These are phyloP conservation scores for Theobroma cacao DNA, from an alignment of 345 rosid genomes.

Conservation along the genomic window DNA sequence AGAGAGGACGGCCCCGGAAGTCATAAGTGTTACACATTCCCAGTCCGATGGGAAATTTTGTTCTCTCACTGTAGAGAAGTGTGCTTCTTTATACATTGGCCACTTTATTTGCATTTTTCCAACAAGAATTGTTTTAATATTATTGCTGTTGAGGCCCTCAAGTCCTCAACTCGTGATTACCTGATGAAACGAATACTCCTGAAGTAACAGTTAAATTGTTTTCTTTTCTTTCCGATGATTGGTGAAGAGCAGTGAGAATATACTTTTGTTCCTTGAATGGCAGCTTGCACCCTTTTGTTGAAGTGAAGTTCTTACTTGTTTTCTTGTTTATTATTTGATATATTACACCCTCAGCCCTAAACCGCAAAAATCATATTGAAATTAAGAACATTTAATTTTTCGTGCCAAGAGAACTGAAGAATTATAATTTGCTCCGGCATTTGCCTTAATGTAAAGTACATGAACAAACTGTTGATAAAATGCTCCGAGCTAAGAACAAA, in stretches of 20 bases:
- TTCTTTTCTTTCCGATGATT: not conserved
- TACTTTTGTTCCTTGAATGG: not conserved
- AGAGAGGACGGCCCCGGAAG: constrained; percentile 81
- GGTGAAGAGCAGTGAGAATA: not conserved
- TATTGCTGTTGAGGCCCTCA: not conserved
- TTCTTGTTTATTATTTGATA: too few relatives aligned
- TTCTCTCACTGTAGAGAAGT: constrained; percentile 6
- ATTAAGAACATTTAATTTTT: too few relatives aligned
- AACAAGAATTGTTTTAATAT: not conserved
- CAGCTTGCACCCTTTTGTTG: not conserved
- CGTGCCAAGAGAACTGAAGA: too few relatives aligned
- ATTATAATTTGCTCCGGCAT: too few relatives aligned
- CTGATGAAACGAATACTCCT: not conserved
- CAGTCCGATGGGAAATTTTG: constrained; percentile 12
- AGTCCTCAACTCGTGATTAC: not conserved
- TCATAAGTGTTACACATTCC: constrained; percentile 24
- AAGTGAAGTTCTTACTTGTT: not conserved
- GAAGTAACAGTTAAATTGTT: not conserved
- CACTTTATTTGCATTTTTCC: not conserved
- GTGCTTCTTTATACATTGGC: not conserved
- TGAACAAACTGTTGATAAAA: too few relatives aligned
- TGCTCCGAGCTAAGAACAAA: too few relatives aligned
- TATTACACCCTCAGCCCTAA: too few relatives aligned
- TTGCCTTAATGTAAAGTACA: too few relatives aligned
- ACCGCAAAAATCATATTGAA: too few relatives aligned